These are phyloP conservation scores for Talaromyces sp. DNA, from an alignment of 2,329 filamentous ascomycete species.

Conservation along the genomic window DNA sequence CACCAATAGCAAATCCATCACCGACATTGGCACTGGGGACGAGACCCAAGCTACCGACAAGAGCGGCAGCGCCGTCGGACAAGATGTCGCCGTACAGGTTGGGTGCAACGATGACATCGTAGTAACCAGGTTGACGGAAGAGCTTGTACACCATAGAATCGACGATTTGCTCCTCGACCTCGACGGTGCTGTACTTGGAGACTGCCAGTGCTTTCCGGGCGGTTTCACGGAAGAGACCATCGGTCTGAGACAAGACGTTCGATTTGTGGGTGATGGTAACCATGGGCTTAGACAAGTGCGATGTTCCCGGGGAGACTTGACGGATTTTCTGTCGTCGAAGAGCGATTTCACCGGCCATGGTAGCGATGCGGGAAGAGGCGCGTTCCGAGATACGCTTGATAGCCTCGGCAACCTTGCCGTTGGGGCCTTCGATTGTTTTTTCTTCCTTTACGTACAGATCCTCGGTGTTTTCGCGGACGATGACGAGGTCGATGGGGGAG, in stretches of 20 bases:
- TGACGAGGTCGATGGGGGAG: constrained; percentile 86
- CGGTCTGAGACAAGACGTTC: constrained; percentile 94
- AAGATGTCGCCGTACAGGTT: constrained; percentile 98
- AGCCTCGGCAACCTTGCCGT: constrained; percentile 86
- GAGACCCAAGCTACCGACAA: constrained; percentile 87
- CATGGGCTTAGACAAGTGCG: constrained; percentile 62
- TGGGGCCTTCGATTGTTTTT: constrained; percentile 69
- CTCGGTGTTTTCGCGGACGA: constrained; percentile 98
- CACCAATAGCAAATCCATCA: constrained; percentile 89
- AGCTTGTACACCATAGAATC: constrained; percentile 99
- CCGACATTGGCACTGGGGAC: constrained; percentile 96
- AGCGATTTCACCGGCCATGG: constrained; percentile 94
- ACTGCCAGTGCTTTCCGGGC: constrained; percentile 70
- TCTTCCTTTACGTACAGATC: constrained; percentile 98
- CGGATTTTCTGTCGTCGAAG: constrained; percentile 80
- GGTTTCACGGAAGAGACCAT: constrained; percentile 87
- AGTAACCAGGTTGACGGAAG: constrained; percentile 89
- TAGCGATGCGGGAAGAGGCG: constrained; percentile 80
- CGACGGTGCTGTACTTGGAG: constrained; percentile 62
- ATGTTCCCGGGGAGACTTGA: constrained; percentile 50
- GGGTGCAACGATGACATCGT: constrained; percentile 96
- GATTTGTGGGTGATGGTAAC: constrained; percentile 99
- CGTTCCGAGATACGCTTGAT: constrained; percentile 94
- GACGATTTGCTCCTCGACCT: constrained; percentile 94
- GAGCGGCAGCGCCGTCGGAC: constrained; percentile 89